A percentile compares a stretch with the other conserved stretches of the same genome.
phyloP scores from a whole-genome alignment of 2,329 filamentous ascomycete genomes.

The Trichoderma pleuroti region DNA sequence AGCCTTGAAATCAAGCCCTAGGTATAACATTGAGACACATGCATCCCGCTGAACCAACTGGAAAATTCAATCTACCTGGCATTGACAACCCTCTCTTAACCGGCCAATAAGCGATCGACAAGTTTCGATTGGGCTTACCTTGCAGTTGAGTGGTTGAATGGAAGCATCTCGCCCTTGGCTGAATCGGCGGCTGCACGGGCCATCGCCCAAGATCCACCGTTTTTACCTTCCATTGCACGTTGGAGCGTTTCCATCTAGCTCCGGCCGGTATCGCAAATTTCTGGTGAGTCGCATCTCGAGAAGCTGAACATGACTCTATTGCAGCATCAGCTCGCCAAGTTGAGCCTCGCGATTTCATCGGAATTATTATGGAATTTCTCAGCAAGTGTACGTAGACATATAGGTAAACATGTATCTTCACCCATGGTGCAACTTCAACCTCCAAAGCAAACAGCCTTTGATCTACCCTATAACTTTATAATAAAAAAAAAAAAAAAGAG shows the following conservation, averaged over 20 bases:
- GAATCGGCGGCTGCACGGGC: conserved; percentile 8
- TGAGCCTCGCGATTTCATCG: neutral
- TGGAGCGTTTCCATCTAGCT: neutral
- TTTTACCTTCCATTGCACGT: neutral
- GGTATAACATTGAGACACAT: neutral
- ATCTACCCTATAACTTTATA: neutral
- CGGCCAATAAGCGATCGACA: neutral
- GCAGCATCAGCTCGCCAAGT: neutral
- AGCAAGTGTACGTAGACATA: neutral
- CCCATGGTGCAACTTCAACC: neutral
- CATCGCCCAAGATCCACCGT: neutral
- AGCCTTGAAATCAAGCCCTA: neutral
- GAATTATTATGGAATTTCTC: neutral
- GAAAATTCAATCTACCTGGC: neutral
- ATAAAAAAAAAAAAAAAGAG: neutral
- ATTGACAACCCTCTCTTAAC: neutral
- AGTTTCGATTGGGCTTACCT: neutral
- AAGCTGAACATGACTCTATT: neutral
- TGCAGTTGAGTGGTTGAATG: neutral
- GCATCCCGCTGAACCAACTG: neutral
- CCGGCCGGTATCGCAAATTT: conserved; percentile 17
- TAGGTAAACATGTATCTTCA: neutral
- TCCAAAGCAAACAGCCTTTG: neutral
- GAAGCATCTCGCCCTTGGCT: neutral
- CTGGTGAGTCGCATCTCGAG: neutral